A percentile compares a stretch with the other conserved stretches of the same genome.
phyloP scores from a whole-genome alignment of 495 filamentous ascomycete species.

The Penicillium mononematosum region DNA sequence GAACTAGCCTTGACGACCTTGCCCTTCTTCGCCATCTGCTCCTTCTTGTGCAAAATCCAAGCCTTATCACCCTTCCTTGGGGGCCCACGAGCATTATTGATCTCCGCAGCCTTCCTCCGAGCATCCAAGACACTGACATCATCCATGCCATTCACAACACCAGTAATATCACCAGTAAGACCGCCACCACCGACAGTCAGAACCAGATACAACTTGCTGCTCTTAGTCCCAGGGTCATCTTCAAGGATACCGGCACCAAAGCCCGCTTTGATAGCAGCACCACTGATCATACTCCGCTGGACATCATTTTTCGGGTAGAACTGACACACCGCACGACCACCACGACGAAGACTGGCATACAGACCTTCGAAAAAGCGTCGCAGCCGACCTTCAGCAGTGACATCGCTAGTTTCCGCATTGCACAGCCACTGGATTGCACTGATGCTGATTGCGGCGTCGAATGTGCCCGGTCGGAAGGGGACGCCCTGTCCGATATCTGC shows the following conservation, averaged over 20 bases:
- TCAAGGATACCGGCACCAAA: constrained; percentile 94
- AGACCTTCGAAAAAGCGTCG: constrained; percentile 88
- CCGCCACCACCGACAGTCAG: constrained; percentile 83
- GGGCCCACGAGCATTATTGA: constrained; percentile 48
- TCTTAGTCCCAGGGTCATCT: constrained; percentile 95
- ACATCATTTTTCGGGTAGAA: constrained; percentile 96
- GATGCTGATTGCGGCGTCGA: constrained; percentile 94
- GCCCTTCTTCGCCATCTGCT: constrained; percentile 89
- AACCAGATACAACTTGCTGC: constrained; percentile 89
- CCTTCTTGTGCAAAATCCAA: constrained; percentile 95
- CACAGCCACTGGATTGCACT: constrained; percentile 97
- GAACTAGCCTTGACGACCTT: constrained; percentile 87
- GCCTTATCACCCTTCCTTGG: constrained; percentile 74
- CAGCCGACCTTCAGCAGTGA: constrained; percentile 70
- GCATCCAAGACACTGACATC: constrained; percentile 78
- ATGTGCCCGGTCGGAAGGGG: constrained; percentile 87
- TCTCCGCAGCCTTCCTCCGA: constrained; percentile 52
- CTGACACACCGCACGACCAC: constrained; percentile 90
- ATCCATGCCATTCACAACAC: constrained; percentile 81
- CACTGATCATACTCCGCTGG: constrained; percentile 87
- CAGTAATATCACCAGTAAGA: constrained; percentile 77
- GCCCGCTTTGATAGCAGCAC: constrained; percentile 84
- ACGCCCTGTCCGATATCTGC: constrained; percentile 95
- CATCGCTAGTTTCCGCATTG: constrained; percentile 86
- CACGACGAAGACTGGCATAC: constrained; percentile 78